Base-by-base conservation (phyloP, 768 basidiomycete genomes). In the Collybia mongolica region DNA sequence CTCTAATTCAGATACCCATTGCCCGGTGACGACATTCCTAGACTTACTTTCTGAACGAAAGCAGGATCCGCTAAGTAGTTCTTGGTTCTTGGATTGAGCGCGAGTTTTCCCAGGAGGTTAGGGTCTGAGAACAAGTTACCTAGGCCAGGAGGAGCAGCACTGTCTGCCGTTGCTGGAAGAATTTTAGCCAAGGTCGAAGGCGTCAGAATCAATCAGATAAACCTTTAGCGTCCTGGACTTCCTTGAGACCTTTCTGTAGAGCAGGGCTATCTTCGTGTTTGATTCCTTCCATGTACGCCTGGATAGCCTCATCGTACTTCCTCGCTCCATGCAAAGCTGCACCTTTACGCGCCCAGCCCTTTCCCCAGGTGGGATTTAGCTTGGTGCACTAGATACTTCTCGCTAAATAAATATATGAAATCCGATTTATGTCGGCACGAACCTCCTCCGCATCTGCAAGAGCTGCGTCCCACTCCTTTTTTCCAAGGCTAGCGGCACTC, bases 371-470 rank as follows among this genome's bases (percentile, higher is more conserved):
- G 4, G 90, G 83, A 58, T 87, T 90, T 51, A 88, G 73, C 60
- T 80, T 79, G 63, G 95, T 77, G 54, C 90, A 92, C 92, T 95
- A 56, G 29, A 48, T 38, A 46, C 43, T 32, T 42, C 42, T 44
- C 15, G 45, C 46, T 60, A 43, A 56, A 42, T 48, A 46, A 45
- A 52, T 48, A 48, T 40, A 53, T 42, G 46, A 51, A 42, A 56
- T 44, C 37, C 15, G 23, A 46, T 38, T 40, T 41, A 15, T 6
- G 26, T 20, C 26, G 22, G 36, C 39, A 65, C 78, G 54, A 54
- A 93, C 94, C 86, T 93, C 80, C 62, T 96, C 92, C 6, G 95
- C 95, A 70, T 97, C 95, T 41, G 81, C 76, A 40, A 97, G 75
- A 11, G 95, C 94, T 15, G 75, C 80, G 18, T 68, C 67, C 75